phyloP scores from a whole-genome alignment of 2,329 filamentous ascomycete genomes.

The Stachybotrys chlorohalonatus region DNA sequence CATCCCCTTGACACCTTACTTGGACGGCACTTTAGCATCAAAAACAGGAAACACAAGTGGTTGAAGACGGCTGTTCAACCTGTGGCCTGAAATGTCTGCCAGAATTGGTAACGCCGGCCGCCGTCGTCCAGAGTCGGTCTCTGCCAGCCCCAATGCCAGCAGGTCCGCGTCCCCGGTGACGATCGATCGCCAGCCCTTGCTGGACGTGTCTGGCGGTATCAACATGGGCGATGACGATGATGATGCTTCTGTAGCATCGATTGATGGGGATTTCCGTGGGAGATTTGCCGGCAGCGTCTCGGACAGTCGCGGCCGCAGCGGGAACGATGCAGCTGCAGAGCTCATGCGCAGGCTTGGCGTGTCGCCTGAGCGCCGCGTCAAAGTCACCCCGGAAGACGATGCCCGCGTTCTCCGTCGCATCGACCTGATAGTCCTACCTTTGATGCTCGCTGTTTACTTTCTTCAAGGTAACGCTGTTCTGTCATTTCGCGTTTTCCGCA shows the following conservation, averaged over 20 bases:
- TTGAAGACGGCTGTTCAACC: too few relatives aligned
- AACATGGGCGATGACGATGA: neutral
- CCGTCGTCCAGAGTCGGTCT: neutral
- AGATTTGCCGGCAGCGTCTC: neutral
- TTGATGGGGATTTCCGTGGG: neutral
- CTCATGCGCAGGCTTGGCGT: slow-evolving; percentile 1
- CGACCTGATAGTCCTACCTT: slow-evolving; percentile 9
- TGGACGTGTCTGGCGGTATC: neutral
- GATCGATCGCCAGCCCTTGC: neutral
- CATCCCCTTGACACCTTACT: neutral
- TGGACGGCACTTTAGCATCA: too few relatives aligned
- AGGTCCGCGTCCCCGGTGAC: neutral
- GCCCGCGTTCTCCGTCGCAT: slow-evolving; percentile 8
- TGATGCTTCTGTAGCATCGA: neutral
- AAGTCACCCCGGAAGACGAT: slow-evolving; percentile 10
- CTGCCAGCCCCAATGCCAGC: neutral
- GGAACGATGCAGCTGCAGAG: neutral
- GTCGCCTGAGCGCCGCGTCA: slow-evolving; percentile 1
- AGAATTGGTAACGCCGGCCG: neutral
- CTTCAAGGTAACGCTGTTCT: neutral
- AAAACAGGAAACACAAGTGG: too few relatives aligned
- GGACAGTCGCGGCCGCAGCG: neutral
- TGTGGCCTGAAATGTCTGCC: neutral
- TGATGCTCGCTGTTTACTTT: slow-evolving; percentile 9
- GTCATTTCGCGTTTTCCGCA: too few relatives aligned